These are phyloP conservation scores for Apostasia shenzhenica DNA, from an alignment of 106 monocot species.

Conservation along the genomic window DNA sequence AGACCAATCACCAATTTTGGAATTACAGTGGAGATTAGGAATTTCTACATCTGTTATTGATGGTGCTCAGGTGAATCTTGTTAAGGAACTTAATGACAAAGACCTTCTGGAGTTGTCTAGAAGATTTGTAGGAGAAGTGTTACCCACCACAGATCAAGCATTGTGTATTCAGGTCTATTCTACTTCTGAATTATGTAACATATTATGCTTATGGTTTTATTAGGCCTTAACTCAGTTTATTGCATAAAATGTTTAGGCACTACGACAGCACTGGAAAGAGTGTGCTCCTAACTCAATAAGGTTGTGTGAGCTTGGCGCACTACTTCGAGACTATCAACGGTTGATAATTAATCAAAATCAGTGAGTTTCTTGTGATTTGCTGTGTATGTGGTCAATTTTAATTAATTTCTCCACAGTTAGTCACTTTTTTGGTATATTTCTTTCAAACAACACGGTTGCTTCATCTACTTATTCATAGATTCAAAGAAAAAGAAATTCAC, in stretches of 20 bases:
- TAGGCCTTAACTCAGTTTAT: not conserved
- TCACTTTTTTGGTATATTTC: not conserved
- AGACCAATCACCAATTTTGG: conserved; percentile 37
- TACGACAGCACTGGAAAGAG: conserved; percentile 77
- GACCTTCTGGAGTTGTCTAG: conserved; percentile 67
- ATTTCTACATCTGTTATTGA: conserved; percentile 35
- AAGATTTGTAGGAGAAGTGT: conserved; percentile 46
- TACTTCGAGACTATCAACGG: conserved; percentile 95
- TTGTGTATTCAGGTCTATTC: conserved; percentile 53
- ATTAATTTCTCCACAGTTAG: not conserved
- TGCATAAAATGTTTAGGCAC: conserved; percentile 27
- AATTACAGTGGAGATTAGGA: conserved; percentile 62
- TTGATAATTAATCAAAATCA: conserved; percentile 37
- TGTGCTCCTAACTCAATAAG: conserved; percentile 50
- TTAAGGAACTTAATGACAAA: conserved; percentile 57
- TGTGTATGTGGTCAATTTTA: no score
- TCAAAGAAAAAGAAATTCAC: no score
- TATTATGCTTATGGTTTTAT: not conserved
- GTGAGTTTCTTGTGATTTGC: conserved; percentile 24
- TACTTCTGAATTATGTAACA: not conserved
- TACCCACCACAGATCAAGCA: conserved; percentile 34
- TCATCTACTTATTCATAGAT: no score
- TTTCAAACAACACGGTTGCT: not conserved
- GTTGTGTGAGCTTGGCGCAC: conserved; percentile 69
- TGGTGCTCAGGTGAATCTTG: conserved; percentile 20